These are phyloP conservation scores for Didymella exigua DNA, from an alignment of 2,329 filamentous ascomycete species.

Conservation along the genomic window DNA sequence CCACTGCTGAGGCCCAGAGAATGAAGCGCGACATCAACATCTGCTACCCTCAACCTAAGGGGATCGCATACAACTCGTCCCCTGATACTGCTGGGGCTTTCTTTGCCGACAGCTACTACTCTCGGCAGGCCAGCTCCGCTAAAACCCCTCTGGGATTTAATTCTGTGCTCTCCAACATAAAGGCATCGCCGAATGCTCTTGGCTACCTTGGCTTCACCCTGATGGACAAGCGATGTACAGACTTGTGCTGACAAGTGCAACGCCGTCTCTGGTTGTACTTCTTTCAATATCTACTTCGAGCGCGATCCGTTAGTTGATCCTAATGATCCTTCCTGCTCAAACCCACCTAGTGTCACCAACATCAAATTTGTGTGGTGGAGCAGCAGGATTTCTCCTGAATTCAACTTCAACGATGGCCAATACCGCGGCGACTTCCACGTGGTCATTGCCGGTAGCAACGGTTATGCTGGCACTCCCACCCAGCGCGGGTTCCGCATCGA, in stretches of 20 bases:
- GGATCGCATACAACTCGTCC: background rate
- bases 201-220: background rate
- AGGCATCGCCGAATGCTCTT: conserved; percentile 1
- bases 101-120: background rate
- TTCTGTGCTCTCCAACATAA: background rate
- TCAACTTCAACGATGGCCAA: conserved; percentile 35
- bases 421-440: conserved; percentile 25
- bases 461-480: conserved; percentile 20
- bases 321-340: conserved; percentile 15
- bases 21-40: background rate
- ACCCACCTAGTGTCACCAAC: conserved; percentile 25
- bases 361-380: conserved; percentile 40
- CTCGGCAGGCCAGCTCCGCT: background rate
- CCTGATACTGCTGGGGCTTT: background rate
- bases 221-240: conserved; percentile 1
- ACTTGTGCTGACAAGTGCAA: conserved; percentile 17
- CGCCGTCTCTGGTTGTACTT: conserved; percentile 4
- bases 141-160: background rate
- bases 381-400: conserved; percentile 22
- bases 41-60: conserved; percentile 1
- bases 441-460: conserved; percentile 26
- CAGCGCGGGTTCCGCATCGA: conserved; percentile 4
- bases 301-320: conserved; percentile 20
- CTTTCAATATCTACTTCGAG: conserved; percentile 32
- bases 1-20: background rate